Evolutionary conservation across 805 yeast genomes (phyloP), one percentile per base, ranked within the genome.

Genomic region (Pichia membranifaciens): DNA sequence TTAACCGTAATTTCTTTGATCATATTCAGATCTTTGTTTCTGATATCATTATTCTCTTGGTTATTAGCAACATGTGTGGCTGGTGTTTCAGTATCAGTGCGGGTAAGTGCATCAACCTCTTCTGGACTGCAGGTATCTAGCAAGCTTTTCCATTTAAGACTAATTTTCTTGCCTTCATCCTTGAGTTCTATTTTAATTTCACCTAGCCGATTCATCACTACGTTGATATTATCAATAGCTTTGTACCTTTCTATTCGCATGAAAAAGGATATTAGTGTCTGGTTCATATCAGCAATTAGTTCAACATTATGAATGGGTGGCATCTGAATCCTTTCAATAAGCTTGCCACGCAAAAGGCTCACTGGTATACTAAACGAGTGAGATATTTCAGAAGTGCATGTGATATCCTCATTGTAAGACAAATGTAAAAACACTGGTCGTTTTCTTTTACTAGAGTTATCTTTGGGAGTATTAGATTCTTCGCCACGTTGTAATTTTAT

Each of bases 351-450:
- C 47, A 85, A 57, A 37, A 86, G 68, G 54, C 81, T 69, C 1
- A 86, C 86, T 0, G 95, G 91, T 17, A 90, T 76, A 43, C 79
- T 78, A 56, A 82, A 80, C 7, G 85, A 74, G 57, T 84, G 88
- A 51, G 75, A 74, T 16, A 86, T 72, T 3, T 76, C 66, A 21
- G 74, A 72, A 9, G 73, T 54, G 45, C 62, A 60, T 43, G 61
- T 60, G 32, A 61, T 67, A 56, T 61, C 65, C 51, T 78, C 81
- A 17, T 76, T 71, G 57, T 79, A 82, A 53, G 70, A 72, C 15
- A 84, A 54, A 0, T 81, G 78, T 46, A 84, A 63, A 20, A 76
- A 72, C 1, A 84, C 82, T 34, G 58, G 56, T 13, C 60, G 68
- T 69, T 55, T 56, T 35, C 56, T 59, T 37, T 50, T 55, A 2